These are phyloP conservation scores for Metschnikowia cubensis DNA, from an alignment of 805 yeast species.

Conservation along the genomic window DNA sequence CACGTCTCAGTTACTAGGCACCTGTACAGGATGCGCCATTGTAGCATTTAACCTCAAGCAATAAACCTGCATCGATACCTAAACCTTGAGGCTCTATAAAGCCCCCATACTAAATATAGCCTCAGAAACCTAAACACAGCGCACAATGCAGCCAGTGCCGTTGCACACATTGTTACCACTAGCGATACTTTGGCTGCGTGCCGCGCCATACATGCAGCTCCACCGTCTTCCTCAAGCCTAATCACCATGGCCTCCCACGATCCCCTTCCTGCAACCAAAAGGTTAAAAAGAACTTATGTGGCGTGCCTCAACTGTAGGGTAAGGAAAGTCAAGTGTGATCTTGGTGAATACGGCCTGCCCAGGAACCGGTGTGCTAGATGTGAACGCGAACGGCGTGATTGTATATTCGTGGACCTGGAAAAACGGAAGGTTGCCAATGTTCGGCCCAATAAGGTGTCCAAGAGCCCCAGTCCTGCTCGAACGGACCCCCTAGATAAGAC, in stretches of 20 bases:
- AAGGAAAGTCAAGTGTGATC: constrained; percentile 81
- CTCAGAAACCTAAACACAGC: too few species aligned
- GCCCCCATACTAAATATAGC: too few species aligned
- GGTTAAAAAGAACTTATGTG: constrained; percentile 62
- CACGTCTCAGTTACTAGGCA: too few species aligned
- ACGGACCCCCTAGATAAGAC: not conserved
- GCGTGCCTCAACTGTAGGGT: constrained; percentile 86
- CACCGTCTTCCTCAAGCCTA: not conserved
- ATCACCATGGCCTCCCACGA: not conserved
- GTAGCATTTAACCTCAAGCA: not conserved
- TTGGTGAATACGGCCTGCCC: constrained; percentile 72
- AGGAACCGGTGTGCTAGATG: constrained; percentile 81
- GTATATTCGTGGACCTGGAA: constrained; percentile 53
- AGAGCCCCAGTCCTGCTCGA: not conserved
- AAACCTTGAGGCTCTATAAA: too few species aligned
- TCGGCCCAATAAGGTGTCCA: not conserved
- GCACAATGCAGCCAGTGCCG: not conserved
- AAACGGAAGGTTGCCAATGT: constrained; percentile 13
- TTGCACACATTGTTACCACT: not conserved
- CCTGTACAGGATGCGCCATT: not conserved
- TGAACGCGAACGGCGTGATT: constrained; percentile 73
- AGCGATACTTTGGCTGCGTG: not conserved
- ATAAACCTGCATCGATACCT: too few species aligned
- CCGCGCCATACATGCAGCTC: not conserved
- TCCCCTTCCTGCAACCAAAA: constrained; percentile 8